Base-by-base conservation (phyloP, 192 early-diverging fungal genomes). In the Spinellus fusiger region DNA sequence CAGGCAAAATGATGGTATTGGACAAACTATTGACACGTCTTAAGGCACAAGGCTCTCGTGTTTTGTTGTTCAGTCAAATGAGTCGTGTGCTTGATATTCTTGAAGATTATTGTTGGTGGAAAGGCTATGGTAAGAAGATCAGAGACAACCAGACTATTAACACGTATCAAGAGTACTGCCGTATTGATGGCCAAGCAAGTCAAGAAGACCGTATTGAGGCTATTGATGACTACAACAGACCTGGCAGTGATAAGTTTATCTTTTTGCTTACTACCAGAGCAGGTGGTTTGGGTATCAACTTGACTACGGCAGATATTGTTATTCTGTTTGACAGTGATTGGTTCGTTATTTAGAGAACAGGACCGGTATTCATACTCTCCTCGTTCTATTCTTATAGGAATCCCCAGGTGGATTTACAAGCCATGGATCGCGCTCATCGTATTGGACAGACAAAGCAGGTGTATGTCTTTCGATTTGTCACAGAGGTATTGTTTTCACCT, bases 381-480 rank as follows among this genome's bases (percentile, higher is more conserved):
- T 44, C 4, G 18, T 68, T 7, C 18, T 32, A 22, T 46, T 13
- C 22, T 26, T 35, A 22, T 53, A 75, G 75, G 75, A 93, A 92
- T 62, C 91, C 91, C 29, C 89, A 91, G 73, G 89, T 88, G 2
- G 91, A 97, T 76, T 74, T 93, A 15, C 91, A 92, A 75, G 94
- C 94, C 18, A 91, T 95, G 81, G 96, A 99, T 75, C 91, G 96
- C 49, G 96, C 96, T 6, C 96, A 99, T 78, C 92, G 96, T 71
- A 99, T 99, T 53, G 96, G 96, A 5, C 96, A 99, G 67, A 99
- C 88, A 32, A 98, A 98, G 73, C 95, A 99, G 71, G 96, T 99
- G 28, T 81, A 90, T 54, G 93, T 99, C 15, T 99, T 92, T 71
- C 77, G 96, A 44, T 94, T 99, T 59, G 93, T 99, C 20, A 93